Conservation (phyloP, 2,329 filamentous ascomycete genomes). For the Aspergillus transmontanensis region DNA sequence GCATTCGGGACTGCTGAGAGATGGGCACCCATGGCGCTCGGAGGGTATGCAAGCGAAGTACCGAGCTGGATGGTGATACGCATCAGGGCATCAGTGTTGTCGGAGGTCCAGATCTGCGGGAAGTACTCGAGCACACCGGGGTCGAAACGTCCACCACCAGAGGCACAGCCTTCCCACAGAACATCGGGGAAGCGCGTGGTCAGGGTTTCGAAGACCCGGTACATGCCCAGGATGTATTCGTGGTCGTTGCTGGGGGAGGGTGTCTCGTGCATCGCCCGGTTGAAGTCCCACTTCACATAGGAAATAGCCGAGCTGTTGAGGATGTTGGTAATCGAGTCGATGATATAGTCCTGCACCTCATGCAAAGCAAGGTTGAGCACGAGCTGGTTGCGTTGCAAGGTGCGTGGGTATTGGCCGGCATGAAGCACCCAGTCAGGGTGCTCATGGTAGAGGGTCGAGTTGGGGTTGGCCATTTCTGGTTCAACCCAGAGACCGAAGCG, state of each 20-base stretch:
- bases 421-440: constrained; percentile 68
- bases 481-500: constrained; percentile 69
- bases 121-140: constrained; percentile 66
- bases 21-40: constrained; percentile 67
- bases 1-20: constrained; percentile 64
- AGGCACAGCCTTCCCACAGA: constrained; percentile 68
- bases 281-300: constrained; percentile 72
- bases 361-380: constrained; percentile 63
- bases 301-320: constrained; percentile 57
- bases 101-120: constrained; percentile 67
- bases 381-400: constrained; percentile 59
- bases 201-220: constrained; percentile 62
- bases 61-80: constrained; percentile 66
- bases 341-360: constrained; percentile 66
- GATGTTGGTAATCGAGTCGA: constrained; percentile 56
- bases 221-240: constrained; percentile 65
- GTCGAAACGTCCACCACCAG: constrained; percentile 67
- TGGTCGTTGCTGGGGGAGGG: constrained; percentile 58
- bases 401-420: constrained; percentile 59
- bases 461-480: constrained; percentile 68
- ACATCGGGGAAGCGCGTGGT: constrained; percentile 63
- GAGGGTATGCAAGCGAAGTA: constrained; percentile 64
- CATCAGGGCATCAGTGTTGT: constrained; percentile 65
- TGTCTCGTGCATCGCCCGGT: constrained; percentile 65
- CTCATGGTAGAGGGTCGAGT: constrained; percentile 61